A percentile compares a stretch with the other conserved stretches of the same genome.
phyloP scores from a whole-genome alignment of 2,329 filamentous ascomycete genomes.

The Epichloe brachyelytri region DNA sequence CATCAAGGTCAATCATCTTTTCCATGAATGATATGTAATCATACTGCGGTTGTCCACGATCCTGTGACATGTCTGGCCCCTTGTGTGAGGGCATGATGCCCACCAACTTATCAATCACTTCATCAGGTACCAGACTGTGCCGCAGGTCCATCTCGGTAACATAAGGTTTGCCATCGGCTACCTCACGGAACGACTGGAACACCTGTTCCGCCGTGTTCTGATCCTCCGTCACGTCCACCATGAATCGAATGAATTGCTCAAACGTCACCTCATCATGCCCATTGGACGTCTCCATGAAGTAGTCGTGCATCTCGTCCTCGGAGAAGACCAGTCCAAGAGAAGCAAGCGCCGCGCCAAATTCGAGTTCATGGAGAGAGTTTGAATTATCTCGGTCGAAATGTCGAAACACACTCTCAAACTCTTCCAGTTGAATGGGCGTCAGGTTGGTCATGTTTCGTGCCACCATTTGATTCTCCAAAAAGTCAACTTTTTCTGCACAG shows the following conservation, averaged over 20 bases:
- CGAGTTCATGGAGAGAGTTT: constrained; percentile 82
- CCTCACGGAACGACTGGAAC: constrained; percentile 93
- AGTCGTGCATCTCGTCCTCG: constrained; percentile 95
- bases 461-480: constrained; percentile 97
- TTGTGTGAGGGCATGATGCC: constrained; percentile 74
- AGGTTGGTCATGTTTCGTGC: constrained; percentile 97
- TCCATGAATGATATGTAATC: constrained; percentile 99
- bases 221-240: constrained; percentile 98
- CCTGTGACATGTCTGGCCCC: constrained; percentile 75
- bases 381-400: constrained; percentile 92
- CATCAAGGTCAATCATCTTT: constrained; percentile 48
- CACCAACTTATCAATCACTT: constrained; percentile 87
- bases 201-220: constrained; percentile 98
- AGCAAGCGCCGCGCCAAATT: constrained; percentile 93
- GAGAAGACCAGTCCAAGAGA: constrained; percentile 91
- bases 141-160: constrained; percentile 95
- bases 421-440: constrained; percentile 93
- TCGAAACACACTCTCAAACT: constrained; percentile 96
- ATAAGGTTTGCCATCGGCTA: constrained; percentile 96
- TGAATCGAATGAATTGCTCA: constrained; percentile 98
- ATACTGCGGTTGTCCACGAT: constrained; percentile 74
- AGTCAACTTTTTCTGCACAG: constrained; percentile 87
- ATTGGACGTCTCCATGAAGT: constrained; percentile 76
- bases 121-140: constrained; percentile 89
- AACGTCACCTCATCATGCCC: constrained; percentile 77